phyloP scores from a whole-genome alignment of 1,139 yeast species.

The Yamadazyma oceani region DNA sequence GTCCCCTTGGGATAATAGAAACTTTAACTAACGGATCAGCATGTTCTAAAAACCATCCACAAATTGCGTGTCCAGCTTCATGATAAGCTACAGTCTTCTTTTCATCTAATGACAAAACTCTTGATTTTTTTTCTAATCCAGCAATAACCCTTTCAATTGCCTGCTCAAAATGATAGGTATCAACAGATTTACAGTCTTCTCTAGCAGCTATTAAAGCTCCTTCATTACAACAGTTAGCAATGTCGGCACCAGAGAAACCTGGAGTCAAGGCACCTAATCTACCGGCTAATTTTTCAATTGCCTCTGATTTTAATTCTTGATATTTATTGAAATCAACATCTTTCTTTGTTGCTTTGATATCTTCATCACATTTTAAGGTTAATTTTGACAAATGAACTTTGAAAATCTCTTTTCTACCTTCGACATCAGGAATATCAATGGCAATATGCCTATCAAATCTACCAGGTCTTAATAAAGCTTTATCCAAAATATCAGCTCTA shows the following conservation, averaged over 20 bases:
- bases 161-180: constrained; percentile 65
- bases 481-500: constrained; percentile 75
- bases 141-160: constrained; percentile 84
- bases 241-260: constrained; percentile 85
- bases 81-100: constrained; percentile 78
- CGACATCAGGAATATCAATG: constrained; percentile 73
- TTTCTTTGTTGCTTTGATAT: constrained; percentile 37
- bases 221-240: constrained; percentile 81
- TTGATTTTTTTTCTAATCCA: constrained; percentile 73
- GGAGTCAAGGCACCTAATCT: constrained; percentile 78
- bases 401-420: constrained; percentile 75
- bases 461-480: constrained; percentile 79
- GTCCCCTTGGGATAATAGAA: constrained; percentile 81
- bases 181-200: constrained; percentile 56
- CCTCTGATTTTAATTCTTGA: constrained; percentile 45
- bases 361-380: constrained; percentile 41
- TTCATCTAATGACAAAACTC: constrained; percentile 67
- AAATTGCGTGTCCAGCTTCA: constrained; percentile 82
- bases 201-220: constrained; percentile 84
- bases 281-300: constrained; percentile 64
- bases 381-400: constrained; percentile 66
- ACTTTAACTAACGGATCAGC: constrained; percentile 81
- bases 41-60: constrained; percentile 72
- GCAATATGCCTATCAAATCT: constrained; percentile 78
- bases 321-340: constrained; percentile 50